Conservation (phyloP, 139 green algal genomes). For the Mesostigma viride region DNA sequence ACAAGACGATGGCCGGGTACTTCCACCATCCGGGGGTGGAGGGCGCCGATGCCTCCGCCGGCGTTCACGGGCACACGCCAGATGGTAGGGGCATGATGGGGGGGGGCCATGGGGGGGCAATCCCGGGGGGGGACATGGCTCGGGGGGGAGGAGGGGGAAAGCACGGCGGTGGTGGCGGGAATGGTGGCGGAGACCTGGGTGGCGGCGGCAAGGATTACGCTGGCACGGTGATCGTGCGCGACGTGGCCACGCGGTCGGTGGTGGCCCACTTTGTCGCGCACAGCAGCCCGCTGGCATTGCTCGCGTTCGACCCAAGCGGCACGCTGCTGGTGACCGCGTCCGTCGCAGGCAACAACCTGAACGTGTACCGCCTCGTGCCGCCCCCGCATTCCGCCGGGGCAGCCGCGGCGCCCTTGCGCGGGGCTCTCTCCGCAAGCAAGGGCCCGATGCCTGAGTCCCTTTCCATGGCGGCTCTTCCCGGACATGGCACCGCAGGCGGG, state of each 20-base stretch:
- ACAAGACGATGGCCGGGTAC: conserved; percentile 19
- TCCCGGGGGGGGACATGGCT: no score
- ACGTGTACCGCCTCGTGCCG: conserved; percentile 35
- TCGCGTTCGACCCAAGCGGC: conserved; percentile 45
- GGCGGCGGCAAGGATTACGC: no score
- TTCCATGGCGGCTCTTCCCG: neutral
- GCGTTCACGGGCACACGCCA: neutral
- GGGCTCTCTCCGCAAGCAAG: neutral
- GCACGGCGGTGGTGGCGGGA: no score
- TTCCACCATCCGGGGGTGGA: neutral
- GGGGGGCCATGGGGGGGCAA: no score
- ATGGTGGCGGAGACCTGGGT: no score
- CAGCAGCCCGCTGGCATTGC: conserved; percentile 29
- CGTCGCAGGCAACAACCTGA: conserved; percentile 42
- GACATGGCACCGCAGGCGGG: neutral
- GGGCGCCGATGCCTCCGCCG: neutral
- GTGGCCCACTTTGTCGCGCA: conserved; percentile 50
- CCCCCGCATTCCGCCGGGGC: neutral
- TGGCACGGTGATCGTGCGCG: conserved; percentile 48
- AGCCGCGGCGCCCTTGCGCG: neutral
- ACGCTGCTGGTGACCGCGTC: conserved; percentile 47
- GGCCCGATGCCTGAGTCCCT: neutral
- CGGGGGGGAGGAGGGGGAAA: no score
- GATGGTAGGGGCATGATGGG: no score
- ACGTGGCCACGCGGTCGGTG: conserved; percentile 33